Percentiles rank a stretch among this genome's conserved stretches.
phyloP scores from a whole-genome alignment of 2,329 filamentous ascomycete species.

The Saccharata proteae region DNA sequence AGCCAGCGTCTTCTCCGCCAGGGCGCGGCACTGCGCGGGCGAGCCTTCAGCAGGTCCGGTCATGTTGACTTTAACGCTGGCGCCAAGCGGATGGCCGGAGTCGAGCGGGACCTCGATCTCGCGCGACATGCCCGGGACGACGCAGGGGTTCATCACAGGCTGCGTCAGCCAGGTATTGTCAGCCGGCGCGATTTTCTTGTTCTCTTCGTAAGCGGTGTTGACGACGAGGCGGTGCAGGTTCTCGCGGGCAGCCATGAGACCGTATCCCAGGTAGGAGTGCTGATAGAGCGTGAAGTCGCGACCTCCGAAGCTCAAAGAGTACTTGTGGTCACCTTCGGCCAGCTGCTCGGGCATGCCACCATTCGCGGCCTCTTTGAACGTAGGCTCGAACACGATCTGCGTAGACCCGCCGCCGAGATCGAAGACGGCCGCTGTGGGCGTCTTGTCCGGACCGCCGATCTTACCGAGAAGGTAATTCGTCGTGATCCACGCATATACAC shows the following conservation, averaged over 20 bases:
- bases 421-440: slow-evolving; percentile 84
- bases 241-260: slow-evolving; percentile 87
- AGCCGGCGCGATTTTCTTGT: slow-evolving; percentile 33
- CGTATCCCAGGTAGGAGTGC: slow-evolving; percentile 94
- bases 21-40: slow-evolving; percentile 74
- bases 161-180: slow-evolving; percentile 52
- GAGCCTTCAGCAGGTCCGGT: slow-evolving; percentile 65
- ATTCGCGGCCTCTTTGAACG: slow-evolving; percentile 59
- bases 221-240: slow-evolving; percentile 69
- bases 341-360: slow-evolving; percentile 80
- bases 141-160: slow-evolving; percentile 73
- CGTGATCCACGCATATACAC: slow-evolving; percentile 98
- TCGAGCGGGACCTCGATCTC: slow-evolving; percentile 61
- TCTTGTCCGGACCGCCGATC: slow-evolving; percentile 85
- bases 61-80: slow-evolving; percentile 65
- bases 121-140: slow-evolving; percentile 66
- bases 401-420: slow-evolving; percentile 95
- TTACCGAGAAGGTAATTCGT: slow-evolving; percentile 97
- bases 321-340: slow-evolving; percentile 88
- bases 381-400: slow-evolving; percentile 97
- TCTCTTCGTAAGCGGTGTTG: slow-evolving; percentile 54
- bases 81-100: slow-evolving; percentile 53
- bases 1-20: slow-evolving; percentile 81
- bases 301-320: slow-evolving; percentile 79
- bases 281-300: slow-evolving; percentile 90